phyloP scores from a whole-genome alignment of 352 stramenopile species.

The Plasmopara viticola region DNA sequence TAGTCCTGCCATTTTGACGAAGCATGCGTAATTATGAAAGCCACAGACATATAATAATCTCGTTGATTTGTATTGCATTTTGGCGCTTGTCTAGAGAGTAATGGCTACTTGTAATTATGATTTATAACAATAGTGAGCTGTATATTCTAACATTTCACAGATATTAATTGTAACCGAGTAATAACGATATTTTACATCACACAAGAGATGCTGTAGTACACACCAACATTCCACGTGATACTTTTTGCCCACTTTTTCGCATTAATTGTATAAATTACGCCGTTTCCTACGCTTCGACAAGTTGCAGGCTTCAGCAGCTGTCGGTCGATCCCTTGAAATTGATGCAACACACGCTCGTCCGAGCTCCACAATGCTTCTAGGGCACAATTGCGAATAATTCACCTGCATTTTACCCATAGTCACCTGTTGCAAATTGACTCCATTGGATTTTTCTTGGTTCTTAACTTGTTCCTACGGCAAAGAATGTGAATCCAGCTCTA shows the following conservation, averaged over 20 bases:
- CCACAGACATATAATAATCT: too few relatives aligned
- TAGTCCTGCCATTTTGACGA: too few relatives aligned
- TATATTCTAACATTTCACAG: too few relatives aligned
- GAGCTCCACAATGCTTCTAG: constrained; percentile 15
- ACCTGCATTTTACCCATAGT: constrained; percentile 28
- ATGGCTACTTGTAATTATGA: too few relatives aligned
- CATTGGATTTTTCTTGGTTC: constrained; percentile 17
- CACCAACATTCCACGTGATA: too few relatives aligned
- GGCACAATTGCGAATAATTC: constrained; percentile 15
- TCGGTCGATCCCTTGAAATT: constrained; percentile 24
- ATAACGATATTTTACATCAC: too few relatives aligned
- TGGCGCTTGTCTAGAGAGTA: too few relatives aligned
- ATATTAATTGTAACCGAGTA: too few relatives aligned
- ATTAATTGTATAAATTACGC: not conserved
- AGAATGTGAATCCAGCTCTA: constrained; percentile 24
- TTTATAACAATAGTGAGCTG: too few relatives aligned
- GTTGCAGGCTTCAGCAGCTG: constrained; percentile 20
- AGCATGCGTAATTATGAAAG: too few relatives aligned
- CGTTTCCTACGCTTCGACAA: constrained; percentile 1
- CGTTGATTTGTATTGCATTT: too few relatives aligned
- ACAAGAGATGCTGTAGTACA: too few relatives aligned
- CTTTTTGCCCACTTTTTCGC: not conserved
- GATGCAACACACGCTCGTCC: constrained; percentile 25
- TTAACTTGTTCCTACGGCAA: constrained; percentile 26
- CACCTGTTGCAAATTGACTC: constrained; percentile 31